Base-by-base conservation (phyloP, 768 basidiomycete species). In the Russula ochroleuca region DNA sequence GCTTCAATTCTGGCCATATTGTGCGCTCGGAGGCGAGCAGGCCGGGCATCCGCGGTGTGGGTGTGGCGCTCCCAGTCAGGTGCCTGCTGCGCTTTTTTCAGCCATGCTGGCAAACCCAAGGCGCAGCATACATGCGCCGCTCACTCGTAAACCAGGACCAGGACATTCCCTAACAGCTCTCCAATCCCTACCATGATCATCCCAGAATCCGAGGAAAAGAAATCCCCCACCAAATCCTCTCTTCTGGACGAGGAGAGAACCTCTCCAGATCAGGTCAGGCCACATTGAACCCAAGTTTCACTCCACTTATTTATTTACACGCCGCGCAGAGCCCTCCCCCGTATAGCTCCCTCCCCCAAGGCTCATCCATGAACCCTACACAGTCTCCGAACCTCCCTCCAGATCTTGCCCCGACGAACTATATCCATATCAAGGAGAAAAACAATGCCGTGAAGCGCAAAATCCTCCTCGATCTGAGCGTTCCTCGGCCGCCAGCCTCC, bases 381-480 rank as follows among this genome's bases (percentile, higher is more conserved):
- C 31, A 28, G 15, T 45, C 45, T 43, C 9, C 13, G 13, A 38
- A 7, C 2, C 3, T 25, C 33, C 48, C 59, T 21, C 59, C 54
- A 21, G 23, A 61, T 9, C 59, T 65, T n/a, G 31, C 64, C 13
- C 48, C 64, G 14, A 38, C 59, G n/a, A 65, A 65, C 43, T 61
- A 61, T 17, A 21, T 61, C 15, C 40, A 61, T 33, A 17, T 65
- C 31, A 61, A 45, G 33, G 64, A 65, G 33, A 56, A 45, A 41
- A 23, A 65, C 48, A 19, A n/a, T 14, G 5, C 38, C 3, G 45
- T 65, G 9, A 65, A 61, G 33, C 48, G 21, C 14, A 50, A 61
- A 17, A 4, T 61, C n/a, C 53, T 65, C 33, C 53, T 65, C 41
- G 59, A 65, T 28, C 3, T 65, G 59, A 47, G 21, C 49, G 1